Conservation (phyloP, 2,329 filamentous ascomycete genomes). For the Calcarisporium arbuscula region DNA sequence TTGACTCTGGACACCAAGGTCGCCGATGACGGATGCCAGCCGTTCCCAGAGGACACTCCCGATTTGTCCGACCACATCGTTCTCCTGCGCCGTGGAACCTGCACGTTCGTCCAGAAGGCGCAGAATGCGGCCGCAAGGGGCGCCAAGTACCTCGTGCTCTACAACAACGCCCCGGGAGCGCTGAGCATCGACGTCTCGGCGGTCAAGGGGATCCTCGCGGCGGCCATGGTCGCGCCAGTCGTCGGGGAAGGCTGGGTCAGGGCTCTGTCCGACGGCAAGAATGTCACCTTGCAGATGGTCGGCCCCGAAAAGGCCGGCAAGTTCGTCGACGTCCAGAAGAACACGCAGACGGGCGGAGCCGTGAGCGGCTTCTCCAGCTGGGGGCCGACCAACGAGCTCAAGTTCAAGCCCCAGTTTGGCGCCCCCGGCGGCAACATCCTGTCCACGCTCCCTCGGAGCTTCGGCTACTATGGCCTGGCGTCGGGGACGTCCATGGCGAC, state of each 20-base stretch:
- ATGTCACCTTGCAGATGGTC: conserved; percentile 37
- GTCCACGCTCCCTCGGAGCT: conserved; percentile 35
- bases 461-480: conserved; percentile 31
- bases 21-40: conserved; percentile 39
- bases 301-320: conserved; percentile 28
- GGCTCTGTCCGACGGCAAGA: conserved; percentile 34
- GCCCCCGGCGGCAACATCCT: conserved; percentile 35
- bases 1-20: conserved; percentile 36
- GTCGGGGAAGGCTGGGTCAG: conserved; percentile 39
- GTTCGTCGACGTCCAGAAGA: too few relatives aligned
- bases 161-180: too few relatives aligned
- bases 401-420: conserved; percentile 32
- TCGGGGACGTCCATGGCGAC: conserved; percentile 43
- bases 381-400: conserved; percentile 34
- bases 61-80: conserved; percentile 47
- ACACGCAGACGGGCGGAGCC: too few relatives aligned
- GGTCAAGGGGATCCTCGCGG: conserved; percentile 26
- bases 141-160: too few relatives aligned
- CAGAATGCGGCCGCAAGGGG: too few relatives aligned
- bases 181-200: too few relatives aligned
- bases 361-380: conserved; percentile 29
- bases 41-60: conserved; percentile 42
- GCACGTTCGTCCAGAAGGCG: too few relatives aligned
- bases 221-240: conserved; percentile 34
- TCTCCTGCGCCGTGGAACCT: conserved; percentile 47